Percentiles rank a stretch among this genome's conserved stretches.
Evolutionary conservation across 768 basidiomycete species (phyloP).

Genomic region (Tulasnella sp.): DNA sequence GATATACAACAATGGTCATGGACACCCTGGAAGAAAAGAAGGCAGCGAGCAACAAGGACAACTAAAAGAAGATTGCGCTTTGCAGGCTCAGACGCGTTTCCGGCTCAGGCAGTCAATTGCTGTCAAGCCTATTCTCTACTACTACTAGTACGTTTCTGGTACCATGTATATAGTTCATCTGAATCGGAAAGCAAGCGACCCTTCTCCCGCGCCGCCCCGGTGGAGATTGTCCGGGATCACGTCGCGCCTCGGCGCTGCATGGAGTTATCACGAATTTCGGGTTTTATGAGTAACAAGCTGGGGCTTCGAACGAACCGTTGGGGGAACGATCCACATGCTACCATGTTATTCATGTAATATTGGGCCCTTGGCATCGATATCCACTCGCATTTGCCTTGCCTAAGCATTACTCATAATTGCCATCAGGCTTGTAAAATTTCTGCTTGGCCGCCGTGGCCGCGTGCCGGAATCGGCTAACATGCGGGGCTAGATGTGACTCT

Average conservation of each 20-base stretch:
- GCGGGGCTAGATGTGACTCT: background rate
- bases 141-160: background rate
- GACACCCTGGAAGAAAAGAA: background rate
- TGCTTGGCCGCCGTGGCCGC: too few species aligned
- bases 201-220: background rate
- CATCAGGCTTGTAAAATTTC: too few species aligned
- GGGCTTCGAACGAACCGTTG: slow-evolving; percentile 68
- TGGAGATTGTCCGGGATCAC: background rate
- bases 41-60: background rate
- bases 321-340: too few species aligned
- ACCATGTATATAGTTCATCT: background rate
- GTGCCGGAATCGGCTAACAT: background rate
- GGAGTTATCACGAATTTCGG: background rate
- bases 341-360: background rate
- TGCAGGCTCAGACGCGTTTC: background rate
- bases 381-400: background rate
- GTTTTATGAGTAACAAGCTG: slow-evolving; percentile 6
- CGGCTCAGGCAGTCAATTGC: slow-evolving; percentile 11
- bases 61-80: background rate
- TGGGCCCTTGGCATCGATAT: background rate
- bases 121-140: slow-evolving; percentile 1
- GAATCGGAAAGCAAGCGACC: background rate
- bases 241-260: background rate
- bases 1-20: slow-evolving; percentile 24
- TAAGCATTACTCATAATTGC: background rate